Conservation (phyloP, 2,329 filamentous ascomycete genomes). For the Fusarium veterinarium region DNA sequence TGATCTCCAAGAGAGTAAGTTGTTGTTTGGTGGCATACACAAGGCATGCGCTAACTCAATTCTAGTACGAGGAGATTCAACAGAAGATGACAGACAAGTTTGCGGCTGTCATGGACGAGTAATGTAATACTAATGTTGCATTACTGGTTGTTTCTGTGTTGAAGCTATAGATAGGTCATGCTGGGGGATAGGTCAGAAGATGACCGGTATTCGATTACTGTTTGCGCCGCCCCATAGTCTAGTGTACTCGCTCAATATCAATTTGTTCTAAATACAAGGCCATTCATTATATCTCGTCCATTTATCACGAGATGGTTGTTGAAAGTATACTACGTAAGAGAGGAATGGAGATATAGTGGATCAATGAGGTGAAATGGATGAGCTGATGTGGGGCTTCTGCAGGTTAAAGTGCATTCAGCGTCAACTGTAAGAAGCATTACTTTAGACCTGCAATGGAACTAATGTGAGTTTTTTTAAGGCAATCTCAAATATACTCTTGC, state of each 20-base stretch:
- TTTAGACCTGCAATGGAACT: background rate
- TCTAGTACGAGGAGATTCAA: conserved; percentile 88
- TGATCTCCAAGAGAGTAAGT: conserved; percentile 83
- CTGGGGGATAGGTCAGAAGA: conserved; percentile 38
- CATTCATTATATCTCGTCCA: background rate
- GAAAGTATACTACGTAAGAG: background rate
- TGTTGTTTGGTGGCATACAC: background rate
- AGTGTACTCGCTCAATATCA: conserved; percentile 46
- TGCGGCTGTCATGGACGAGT: conserved; percentile 95
- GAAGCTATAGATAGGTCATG: conserved; percentile 45
- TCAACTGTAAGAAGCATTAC: conserved; percentile 13
- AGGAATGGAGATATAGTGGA: conserved; percentile 11
- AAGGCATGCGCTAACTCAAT: conserved; percentile 52
- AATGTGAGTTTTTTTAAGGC: background rate
- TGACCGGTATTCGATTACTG: conserved; percentile 42
- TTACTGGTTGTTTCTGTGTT: conserved; percentile 40
- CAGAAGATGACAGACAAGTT: conserved; percentile 98
- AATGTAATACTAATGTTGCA: conserved; percentile 51
- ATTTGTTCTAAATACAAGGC: conserved; percentile 33
- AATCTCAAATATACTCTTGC: background rate
- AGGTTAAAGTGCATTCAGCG: conserved; percentile 14
- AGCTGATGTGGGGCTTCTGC: conserved; percentile 35
- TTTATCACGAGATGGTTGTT: background rate
- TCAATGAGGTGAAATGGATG: conserved; percentile 17
- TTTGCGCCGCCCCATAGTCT: conserved; percentile 44